Evolutionary conservation across 495 filamentous ascomycete genomes (phyloP).

Genomic region (Podospora pseudopauciseta): DNA sequence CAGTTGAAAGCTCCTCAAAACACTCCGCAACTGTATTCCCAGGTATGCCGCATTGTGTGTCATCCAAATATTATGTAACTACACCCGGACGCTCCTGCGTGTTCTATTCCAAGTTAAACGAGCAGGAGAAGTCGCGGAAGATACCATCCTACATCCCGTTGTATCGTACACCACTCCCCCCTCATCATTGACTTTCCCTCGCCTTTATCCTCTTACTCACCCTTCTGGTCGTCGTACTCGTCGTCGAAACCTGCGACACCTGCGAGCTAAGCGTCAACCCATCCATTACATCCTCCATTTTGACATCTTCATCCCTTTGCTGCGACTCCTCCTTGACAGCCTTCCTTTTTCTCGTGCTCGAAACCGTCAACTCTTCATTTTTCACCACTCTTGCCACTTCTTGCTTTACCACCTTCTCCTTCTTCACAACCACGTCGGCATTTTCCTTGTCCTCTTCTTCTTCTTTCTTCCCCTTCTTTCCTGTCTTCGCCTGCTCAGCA

Average conservation of each 20-base stretch:
- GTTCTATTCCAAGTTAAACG: background rate
- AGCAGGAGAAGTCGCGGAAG: background rate
- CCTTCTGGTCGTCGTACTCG: background rate
- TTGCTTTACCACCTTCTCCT: constrained; percentile 24
- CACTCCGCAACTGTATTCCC: background rate
- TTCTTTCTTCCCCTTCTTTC: constrained; percentile 34
- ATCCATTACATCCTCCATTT: constrained; percentile 4
- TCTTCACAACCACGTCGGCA: constrained; percentile 22
- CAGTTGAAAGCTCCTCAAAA: background rate
- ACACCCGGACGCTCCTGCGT: background rate
- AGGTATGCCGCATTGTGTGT: background rate
- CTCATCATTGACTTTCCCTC: background rate
- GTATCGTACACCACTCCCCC: background rate
- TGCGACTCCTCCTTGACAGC: constrained; percentile 8
- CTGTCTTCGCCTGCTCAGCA: constrained; percentile 51
- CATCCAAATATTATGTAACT: background rate
- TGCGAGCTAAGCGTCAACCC: constrained; percentile 5
- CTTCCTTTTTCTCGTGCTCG: constrained; percentile 18
- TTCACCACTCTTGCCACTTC: constrained; percentile 17
- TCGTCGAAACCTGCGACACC: background rate
- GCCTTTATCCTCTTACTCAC: background rate
- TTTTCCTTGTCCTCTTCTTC: constrained; percentile 27
- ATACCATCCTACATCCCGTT: background rate
- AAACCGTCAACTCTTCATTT: background rate
- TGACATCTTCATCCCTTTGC: background rate